These are phyloP conservation scores for Phlebopus sp. DNA, from an alignment of 1,284 basidiomycete species.

Conservation along the genomic window DNA sequence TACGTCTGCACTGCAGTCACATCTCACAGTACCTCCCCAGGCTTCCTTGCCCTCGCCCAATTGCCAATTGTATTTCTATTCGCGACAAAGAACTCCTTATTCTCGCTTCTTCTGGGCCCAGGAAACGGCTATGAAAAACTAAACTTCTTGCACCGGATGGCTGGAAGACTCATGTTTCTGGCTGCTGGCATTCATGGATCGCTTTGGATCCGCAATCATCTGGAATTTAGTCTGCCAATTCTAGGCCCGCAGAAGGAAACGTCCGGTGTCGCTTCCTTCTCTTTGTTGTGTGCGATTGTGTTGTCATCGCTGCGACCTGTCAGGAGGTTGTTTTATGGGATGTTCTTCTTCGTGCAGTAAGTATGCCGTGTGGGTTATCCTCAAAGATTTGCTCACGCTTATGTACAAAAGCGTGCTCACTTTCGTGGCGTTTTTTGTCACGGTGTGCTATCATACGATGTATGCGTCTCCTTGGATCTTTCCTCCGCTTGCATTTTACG, in stretches of 20 bases:
- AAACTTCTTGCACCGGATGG: slow-evolving; percentile 78
- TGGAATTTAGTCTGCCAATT: slow-evolving; percentile 50
- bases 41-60: slow-evolving; percentile 73
- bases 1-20: neutral
- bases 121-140: slow-evolving; percentile 76
- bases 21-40: slow-evolving; percentile 31
- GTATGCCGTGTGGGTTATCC: slow-evolving; percentile 16
- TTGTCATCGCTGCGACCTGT: slow-evolving; percentile 47
- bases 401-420: slow-evolving; percentile 47
- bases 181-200: slow-evolving; percentile 62
- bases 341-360: slow-evolving; percentile 53
- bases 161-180: slow-evolving; percentile 67
- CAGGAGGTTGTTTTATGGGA: slow-evolving; percentile 44
- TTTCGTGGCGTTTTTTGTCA: slow-evolving; percentile 73
- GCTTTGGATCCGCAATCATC: slow-evolving; percentile 69
- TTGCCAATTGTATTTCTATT: slow-evolving; percentile 78
- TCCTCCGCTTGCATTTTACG: slow-evolving; percentile 78
- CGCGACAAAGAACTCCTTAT: slow-evolving; percentile 69
- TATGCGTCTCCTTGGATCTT: slow-evolving; percentile 79
- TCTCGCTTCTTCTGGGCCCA: slow-evolving; percentile 68
- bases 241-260: slow-evolving; percentile 66
- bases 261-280: slow-evolving; percentile 62
- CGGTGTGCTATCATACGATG: slow-evolving; percentile 76
- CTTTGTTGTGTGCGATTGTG: slow-evolving; percentile 52
- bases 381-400: too few relatives aligned